Evolutionary conservation across 331 rosid genomes (phyloP), one percentile per base, ranked within the genome.

Genomic region (Saraca asoca): DNA sequence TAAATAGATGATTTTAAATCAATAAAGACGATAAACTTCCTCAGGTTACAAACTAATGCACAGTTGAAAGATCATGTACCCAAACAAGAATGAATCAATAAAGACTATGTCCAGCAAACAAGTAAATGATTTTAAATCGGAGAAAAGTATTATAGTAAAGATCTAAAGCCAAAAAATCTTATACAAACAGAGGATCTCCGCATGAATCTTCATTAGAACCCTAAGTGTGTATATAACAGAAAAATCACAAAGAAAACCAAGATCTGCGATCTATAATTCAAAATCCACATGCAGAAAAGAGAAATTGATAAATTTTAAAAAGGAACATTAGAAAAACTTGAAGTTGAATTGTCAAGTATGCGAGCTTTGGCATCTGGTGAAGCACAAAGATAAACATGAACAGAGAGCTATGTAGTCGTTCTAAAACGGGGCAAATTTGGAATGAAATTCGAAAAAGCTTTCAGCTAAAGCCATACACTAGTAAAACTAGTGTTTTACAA

Each of bases 191-290:
- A 35, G 43, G 62, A 7, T 17, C 9, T 18, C 2, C 31, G 6
- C 5, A 45, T 7, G 7, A 17, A 51, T 7, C 10, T 12, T 20
- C 64, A 38, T 60, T n/a, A 35, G 15, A 62, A n/a, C 46, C 73
- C 64, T 53, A 69, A 14, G 11, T 11, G 51, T 12, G 7, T 19
- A 58, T n/a, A 8, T 3, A 54, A 41, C 33, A 43, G 10, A 5
- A 68, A 68, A 51, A n/a, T n/a, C 2, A 12, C 5, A 9, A 7
- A 12, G 29, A 2, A 35, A 42, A 24, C 2, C 12, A 20, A 76
- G 64, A 76, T 76, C 72, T 55, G 56, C 7, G 38, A 53, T 34
- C 44, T 1, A 14, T 3, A 42, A 2, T 11, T 3, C 17, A 7
- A 37, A 41, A 55, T 10, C 10, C 19, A 44, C 48, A 17, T 2